A percentile compares a stretch with the other conserved stretches of the same genome.
These are phyloP conservation scores for Penicillium sp. DNA, from an alignment of 2,329 filamentous ascomycete species.

Conservation along the genomic window DNA sequence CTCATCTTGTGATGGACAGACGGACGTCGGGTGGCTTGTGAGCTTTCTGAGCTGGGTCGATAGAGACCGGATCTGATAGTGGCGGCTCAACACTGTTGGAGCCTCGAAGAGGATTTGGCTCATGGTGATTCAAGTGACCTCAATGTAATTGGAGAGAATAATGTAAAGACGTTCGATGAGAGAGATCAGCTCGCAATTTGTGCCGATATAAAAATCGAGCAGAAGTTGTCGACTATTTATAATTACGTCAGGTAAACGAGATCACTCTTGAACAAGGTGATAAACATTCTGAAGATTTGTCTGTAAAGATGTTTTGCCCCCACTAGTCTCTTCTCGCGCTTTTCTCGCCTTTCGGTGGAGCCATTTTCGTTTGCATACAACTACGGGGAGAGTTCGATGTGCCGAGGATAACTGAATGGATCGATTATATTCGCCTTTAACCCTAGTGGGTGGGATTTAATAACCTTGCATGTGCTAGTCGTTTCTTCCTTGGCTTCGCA, in stretches of 20 bases:
- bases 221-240: neutral
- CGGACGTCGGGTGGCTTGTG: constrained; percentile 30
- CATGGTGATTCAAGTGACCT: neutral
- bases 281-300: neutral
- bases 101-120: neutral
- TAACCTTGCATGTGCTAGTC: neutral
- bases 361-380: neutral
- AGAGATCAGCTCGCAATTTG: too few species aligned
- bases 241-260: neutral
- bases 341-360: neutral
- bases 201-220: neutral
- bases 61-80: neutral
- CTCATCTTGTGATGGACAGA: constrained; percentile 46
- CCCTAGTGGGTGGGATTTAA: neutral
- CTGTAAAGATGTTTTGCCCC: neutral
- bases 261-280: neutral
- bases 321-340: neutral
- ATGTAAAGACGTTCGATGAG: neutral
- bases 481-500: neutral
- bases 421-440: neutral
- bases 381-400: neutral
- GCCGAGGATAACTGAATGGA: neutral
- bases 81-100: neutral
- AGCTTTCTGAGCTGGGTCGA: neutral
- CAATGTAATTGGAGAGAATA: neutral